Percentiles rank a stretch among this genome's conserved stretches.
These are phyloP conservation scores for Acanthamoeba triangularis DNA, from an alignment of 208 protist species.

Conservation along the genomic window DNA sequence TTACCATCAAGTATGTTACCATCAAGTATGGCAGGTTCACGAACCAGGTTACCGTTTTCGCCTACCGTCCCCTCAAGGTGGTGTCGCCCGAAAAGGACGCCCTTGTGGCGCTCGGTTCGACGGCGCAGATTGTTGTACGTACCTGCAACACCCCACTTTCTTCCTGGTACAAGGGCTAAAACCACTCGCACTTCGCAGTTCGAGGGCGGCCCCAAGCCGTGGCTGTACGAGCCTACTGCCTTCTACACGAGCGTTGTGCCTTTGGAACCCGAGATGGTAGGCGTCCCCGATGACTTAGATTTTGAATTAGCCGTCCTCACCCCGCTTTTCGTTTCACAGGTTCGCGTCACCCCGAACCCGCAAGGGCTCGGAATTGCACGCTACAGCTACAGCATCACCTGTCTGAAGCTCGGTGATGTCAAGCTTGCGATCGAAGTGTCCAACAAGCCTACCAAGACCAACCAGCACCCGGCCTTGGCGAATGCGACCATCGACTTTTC, in stretches of 20 bases:
- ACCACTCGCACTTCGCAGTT: conserved; percentile 12
- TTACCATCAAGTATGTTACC: too few relatives aligned
- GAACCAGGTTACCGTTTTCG: conserved; percentile 65
- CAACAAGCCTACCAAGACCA: conserved; percentile 74
- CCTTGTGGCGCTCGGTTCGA: conserved; percentile 64
- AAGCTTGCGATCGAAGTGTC: conserved; percentile 25
- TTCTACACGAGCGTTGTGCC: conserved; percentile 44
- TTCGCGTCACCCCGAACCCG: conserved; percentile 29
- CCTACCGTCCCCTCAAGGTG: conserved; percentile 55
- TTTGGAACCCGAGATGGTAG: conserved; percentile 33
- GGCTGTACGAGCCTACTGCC: conserved; percentile 77
- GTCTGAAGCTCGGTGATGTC: conserved; percentile 54
- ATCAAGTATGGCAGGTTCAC: conserved; percentile 62
- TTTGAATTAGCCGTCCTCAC: neutral
- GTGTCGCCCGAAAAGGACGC: conserved; percentile 49
- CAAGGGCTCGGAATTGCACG: conserved; percentile 25
- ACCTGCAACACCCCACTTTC: neutral
- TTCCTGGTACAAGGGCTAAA: neutral
- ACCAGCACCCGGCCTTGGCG: conserved; percentile 56
- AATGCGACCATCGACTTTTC: conserved; percentile 44
- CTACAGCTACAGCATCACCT: conserved; percentile 60
- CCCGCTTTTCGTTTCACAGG: neutral
- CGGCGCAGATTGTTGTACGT: conserved; percentile 59
- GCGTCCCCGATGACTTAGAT: neutral
- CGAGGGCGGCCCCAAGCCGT: conserved; percentile 74